These are phyloP conservation scores for Blastobotrys proliferans DNA, from an alignment of 1,139 yeast species.

Conservation along the genomic window DNA sequence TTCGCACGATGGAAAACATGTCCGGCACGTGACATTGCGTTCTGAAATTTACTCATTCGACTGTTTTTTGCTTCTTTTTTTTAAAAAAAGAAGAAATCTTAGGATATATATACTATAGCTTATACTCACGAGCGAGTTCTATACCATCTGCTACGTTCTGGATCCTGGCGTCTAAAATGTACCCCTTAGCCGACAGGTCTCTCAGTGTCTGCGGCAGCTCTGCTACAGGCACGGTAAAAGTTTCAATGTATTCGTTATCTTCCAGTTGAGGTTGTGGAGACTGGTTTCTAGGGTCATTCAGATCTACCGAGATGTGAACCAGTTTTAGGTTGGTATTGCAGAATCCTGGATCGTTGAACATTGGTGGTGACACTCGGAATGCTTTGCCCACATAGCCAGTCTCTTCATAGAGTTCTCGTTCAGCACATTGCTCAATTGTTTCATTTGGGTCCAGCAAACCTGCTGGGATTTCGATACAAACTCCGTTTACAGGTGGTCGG, in stretches of 20 bases:
- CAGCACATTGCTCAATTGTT: conserved; percentile 70
- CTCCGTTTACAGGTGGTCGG: conserved; percentile 86
- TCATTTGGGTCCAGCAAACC: conserved; percentile 88
- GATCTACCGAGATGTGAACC: conserved; percentile 75
- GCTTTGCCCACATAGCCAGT: conserved; percentile 81
- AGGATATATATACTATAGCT: conserved; percentile 3
- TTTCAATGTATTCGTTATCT: conserved; percentile 85
- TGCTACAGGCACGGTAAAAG: conserved; percentile 61
- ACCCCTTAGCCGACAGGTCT: conserved; percentile 57
- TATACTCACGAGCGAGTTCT: conserved; percentile 37
- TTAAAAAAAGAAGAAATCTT: not conserved
- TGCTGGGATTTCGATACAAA: conserved; percentile 91
- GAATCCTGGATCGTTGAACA: conserved; percentile 85
- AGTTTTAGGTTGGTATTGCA: conserved; percentile 84
- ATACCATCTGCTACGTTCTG: conserved; percentile 83
- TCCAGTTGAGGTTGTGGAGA: conserved; percentile 73
- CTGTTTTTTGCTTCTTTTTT: not conserved
- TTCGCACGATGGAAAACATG: not conserved
- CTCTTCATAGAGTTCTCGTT: conserved; percentile 83
- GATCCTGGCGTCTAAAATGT: conserved; percentile 77
- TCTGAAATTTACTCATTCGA: not conserved
- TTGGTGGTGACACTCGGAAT: conserved; percentile 48
- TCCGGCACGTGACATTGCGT: no score
- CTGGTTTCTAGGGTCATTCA: conserved; percentile 56
- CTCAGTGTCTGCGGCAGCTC: conserved; percentile 53